Evolutionary conservation across 345 rosid genomes (phyloP).

Genomic region (Bruguiera gymnorhiza): DNA sequence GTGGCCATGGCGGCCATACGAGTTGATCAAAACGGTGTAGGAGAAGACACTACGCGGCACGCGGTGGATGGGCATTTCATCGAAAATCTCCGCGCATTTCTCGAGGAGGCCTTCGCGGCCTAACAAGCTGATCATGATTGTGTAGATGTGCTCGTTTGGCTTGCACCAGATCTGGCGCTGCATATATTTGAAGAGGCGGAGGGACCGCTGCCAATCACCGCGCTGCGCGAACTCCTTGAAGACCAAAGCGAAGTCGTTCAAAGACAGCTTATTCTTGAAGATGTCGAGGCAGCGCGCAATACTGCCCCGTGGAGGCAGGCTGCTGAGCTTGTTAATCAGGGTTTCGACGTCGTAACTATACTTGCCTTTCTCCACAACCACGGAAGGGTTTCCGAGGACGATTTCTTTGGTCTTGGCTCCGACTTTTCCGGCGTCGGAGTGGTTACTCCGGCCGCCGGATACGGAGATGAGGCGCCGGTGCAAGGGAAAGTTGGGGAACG

Average conservation of each 20-base stretch:
- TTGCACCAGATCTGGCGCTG: conserved; percentile 98
- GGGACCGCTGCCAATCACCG: conserved; percentile 94
- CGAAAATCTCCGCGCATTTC: conserved; percentile 77
- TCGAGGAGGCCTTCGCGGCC: conserved; percentile 88
- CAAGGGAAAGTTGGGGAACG: conserved; percentile 27
- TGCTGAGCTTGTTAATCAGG: conserved; percentile 93
- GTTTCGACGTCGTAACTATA: conserved; percentile 94
- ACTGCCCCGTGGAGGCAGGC: conserved; percentile 97
- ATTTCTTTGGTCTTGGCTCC: conserved; percentile 58
- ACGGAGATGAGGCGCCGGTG: conserved; percentile 29
- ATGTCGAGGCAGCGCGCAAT: conserved; percentile 80
- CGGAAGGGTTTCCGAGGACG: conserved; percentile 73
- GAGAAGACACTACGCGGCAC: conserved; percentile 83
- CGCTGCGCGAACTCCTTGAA: conserved; percentile 93
- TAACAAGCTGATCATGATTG: conserved; percentile 78
- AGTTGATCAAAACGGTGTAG: conserved; percentile 80
- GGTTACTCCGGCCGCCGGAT: conserved; percentile 25
- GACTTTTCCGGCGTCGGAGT: conserved; percentile 25
- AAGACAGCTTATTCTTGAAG: conserved; percentile 87
- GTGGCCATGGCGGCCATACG: conserved; percentile 81
- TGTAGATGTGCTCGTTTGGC: conserved; percentile 91
- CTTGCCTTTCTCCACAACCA: conserved; percentile 79
- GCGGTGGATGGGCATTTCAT: conserved; percentile 78
- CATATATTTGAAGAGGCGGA: conserved; percentile 90
- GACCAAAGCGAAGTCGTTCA: conserved; percentile 81